phyloP scores from a whole-genome alignment of 495 filamentous ascomycete genomes.

The Penicillium lividum region DNA sequence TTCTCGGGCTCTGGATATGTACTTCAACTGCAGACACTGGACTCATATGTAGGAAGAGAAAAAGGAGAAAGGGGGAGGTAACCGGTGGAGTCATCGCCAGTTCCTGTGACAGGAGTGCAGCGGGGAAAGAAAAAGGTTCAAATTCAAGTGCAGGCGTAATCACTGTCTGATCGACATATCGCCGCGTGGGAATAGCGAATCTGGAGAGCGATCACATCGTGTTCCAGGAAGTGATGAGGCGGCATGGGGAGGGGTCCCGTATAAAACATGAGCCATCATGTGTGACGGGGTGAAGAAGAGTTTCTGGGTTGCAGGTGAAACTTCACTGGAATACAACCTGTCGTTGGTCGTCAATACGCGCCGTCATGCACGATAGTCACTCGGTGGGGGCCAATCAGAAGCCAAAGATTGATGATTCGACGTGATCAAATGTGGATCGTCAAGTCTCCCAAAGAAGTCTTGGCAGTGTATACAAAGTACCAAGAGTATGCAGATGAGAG shows the following conservation, averaged over 20 bases:
- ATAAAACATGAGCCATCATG: conserved; percentile 28
- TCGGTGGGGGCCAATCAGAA: conserved; percentile 25
- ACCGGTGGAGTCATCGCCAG: conserved; percentile 25
- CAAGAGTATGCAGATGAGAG: too few species aligned
- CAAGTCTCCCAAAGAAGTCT: conserved; percentile 1
- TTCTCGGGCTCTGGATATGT: conserved; percentile 16
- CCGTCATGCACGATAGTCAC: conserved; percentile 33
- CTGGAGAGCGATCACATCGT: conserved; percentile 23
- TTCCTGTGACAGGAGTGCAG: conserved; percentile 18
- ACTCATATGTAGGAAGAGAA: conserved; percentile 15
- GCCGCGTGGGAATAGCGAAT: conserved; percentile 20
- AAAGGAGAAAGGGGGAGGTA: conserved; percentile 13
- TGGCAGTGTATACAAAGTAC: neutral
- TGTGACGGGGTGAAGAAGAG: conserved; percentile 36
- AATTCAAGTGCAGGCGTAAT: conserved; percentile 23
- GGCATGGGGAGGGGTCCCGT: conserved; percentile 25
- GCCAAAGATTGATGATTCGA: conserved; percentile 2
- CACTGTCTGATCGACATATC: conserved; percentile 30
- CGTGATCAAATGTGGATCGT: neutral
- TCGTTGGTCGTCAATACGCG: conserved; percentile 42
- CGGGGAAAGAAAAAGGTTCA: conserved; percentile 14
- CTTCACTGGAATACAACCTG: conserved; percentile 13
- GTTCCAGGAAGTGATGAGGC: conserved; percentile 26
- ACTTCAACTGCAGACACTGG: conserved; percentile 11
- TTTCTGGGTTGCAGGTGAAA: conserved; percentile 18